These are phyloP conservation scores for Saccharomyces pastorianus DNA, from an alignment of 1,139 yeast genomes.

Conservation along the genomic window DNA sequence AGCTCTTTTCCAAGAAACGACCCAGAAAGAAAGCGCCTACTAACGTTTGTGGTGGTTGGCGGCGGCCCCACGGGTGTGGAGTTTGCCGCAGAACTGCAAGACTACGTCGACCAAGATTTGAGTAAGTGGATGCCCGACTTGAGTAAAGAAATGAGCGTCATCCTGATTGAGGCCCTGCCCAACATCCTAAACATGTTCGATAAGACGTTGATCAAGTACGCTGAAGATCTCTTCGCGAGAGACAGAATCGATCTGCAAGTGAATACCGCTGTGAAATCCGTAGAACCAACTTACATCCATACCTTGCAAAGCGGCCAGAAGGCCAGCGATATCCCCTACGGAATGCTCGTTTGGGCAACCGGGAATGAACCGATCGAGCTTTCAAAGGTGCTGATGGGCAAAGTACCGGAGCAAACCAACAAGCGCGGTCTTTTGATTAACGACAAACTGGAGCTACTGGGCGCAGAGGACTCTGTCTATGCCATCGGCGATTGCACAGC, in stretches of 20 bases:
- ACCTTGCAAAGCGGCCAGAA: conserved; percentile 52
- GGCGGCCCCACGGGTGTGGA: conserved; percentile 98
- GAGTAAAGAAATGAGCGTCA: conserved; percentile 70
- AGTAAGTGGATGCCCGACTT: conserved; percentile 82
- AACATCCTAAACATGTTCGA: conserved; percentile 83
- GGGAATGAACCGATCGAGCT: conserved; percentile 88
- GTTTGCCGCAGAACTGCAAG: conserved; percentile 91
- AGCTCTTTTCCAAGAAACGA: conserved; percentile 65
- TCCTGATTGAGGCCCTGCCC: conserved; percentile 86
- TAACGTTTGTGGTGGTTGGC: conserved; percentile 82
- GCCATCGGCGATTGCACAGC: conserved; percentile 93
- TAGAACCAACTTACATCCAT: conserved; percentile 55
- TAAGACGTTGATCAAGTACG: conserved; percentile 73
- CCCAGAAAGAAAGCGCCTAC: conserved; percentile 70
- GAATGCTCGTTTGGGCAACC: conserved; percentile 93
- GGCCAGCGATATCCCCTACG: conserved; percentile 65
- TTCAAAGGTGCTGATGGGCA: conserved; percentile 55
- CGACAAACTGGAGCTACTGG: conserved; percentile 75
- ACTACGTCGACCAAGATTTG: conserved; percentile 86
- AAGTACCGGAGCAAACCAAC: conserved; percentile 61
- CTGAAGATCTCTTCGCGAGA: conserved; percentile 70
- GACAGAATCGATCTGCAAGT: conserved; percentile 72
- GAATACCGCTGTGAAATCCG: conserved; percentile 83
- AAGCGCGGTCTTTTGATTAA: conserved; percentile 84
- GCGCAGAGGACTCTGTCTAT: conserved; percentile 68